A percentile compares a stretch with the other conserved stretches of the same genome.
Evolutionary conservation across 345 rosid species (phyloP).

Genomic region (Eutrema japonicum): DNA sequence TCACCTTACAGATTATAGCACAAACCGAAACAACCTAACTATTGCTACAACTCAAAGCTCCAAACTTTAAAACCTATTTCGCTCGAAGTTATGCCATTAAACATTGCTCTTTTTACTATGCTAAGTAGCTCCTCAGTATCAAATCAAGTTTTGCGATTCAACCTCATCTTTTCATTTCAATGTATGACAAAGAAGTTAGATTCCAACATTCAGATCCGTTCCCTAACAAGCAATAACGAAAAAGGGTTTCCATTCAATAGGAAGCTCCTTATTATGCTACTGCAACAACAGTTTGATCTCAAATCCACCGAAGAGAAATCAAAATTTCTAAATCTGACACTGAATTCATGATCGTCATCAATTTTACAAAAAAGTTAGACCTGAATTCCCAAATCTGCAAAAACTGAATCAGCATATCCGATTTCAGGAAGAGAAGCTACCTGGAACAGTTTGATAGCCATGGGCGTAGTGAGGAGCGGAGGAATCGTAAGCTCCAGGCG

Average conservation of each 20-base stretch:
- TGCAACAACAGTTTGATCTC: neutral
- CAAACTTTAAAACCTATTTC: neutral
- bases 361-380: neutral
- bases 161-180: slow-evolving; percentile 5
- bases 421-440: slow-evolving; percentile 37
- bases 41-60: neutral
- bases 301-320: neutral
- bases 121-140: neutral
- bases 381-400: slow-evolving; percentile 16
- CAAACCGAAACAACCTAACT: neutral
- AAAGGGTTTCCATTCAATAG: neutral
- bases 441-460: slow-evolving; percentile 79
- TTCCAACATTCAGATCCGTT: neutral
- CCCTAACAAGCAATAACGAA: neutral
- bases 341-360: neutral
- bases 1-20: neutral
- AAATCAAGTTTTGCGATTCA: neutral
- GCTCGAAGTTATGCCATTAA: neutral
- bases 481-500: slow-evolving; percentile 61
- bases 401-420: neutral
- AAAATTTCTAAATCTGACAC: neutral
- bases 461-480: slow-evolving; percentile 58
- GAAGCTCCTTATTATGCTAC: neutral
- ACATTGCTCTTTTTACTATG: neutral
- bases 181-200: neutral